phyloP scores from a whole-genome alignment of 768 basidiomycete genomes.

The Gyrodon lividus region DNA sequence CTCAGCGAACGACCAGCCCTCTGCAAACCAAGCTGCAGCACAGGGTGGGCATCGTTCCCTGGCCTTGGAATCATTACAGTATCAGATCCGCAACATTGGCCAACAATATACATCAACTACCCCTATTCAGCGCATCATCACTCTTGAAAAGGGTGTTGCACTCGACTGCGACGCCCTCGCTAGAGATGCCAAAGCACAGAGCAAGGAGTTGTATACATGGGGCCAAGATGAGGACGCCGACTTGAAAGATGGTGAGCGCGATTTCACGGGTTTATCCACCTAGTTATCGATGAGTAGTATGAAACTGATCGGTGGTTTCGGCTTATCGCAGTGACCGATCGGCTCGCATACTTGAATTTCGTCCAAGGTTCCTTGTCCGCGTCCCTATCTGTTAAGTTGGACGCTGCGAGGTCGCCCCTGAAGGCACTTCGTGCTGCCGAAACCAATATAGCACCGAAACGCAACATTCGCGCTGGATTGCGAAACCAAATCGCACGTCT shows the following conservation, averaged over 20 bases:
- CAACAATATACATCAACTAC: conserved; percentile 72
- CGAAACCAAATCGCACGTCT: conserved; percentile 61
- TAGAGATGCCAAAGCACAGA: conserved; percentile 66
- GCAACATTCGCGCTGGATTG: conserved; percentile 56
- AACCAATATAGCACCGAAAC: conserved; percentile 54
- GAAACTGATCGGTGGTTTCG: background rate
- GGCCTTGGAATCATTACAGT: conserved; percentile 60
- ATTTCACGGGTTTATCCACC: conserved; percentile 1
- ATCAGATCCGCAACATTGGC: conserved; percentile 70
- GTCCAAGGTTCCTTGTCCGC: conserved; percentile 66
- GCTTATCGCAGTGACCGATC: conserved; percentile 64
- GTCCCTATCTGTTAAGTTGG: conserved; percentile 59
- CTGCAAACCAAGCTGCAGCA: conserved; percentile 42
- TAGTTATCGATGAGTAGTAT: background rate
- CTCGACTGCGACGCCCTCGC: conserved; percentile 69
- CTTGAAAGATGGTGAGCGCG: conserved; percentile 67
- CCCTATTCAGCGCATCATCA: conserved; percentile 78
- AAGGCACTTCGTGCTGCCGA: conserved; percentile 78
- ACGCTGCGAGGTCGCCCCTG: conserved; percentile 61
- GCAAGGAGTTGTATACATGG: conserved; percentile 87
- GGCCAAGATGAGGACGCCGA: conserved; percentile 71
- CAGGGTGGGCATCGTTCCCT: conserved; percentile 47
- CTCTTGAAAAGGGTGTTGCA: conserved; percentile 72
- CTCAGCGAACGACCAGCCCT: conserved; percentile 37
- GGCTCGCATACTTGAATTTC: conserved; percentile 80